phyloP scores from a whole-genome alignment of 805 yeast genomes.

The Monosporozyma aerobia region DNA sequence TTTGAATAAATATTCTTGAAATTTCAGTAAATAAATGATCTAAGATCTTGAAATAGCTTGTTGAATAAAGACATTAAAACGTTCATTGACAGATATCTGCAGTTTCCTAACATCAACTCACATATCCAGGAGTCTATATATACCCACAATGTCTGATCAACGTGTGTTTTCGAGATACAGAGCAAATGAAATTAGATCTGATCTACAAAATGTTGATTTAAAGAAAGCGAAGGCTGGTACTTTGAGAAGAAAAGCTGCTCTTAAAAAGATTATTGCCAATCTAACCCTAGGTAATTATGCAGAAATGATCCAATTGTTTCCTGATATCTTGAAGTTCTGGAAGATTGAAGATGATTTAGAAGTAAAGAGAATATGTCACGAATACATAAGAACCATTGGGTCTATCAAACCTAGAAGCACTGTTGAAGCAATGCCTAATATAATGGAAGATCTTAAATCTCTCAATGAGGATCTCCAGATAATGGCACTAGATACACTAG shows the following conservation, averaged over 20 bases:
- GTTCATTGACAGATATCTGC: background rate
- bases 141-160: constrained; percentile 23
- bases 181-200: constrained; percentile 29
- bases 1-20: background rate
- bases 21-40: background rate
- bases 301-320: constrained; percentile 60
- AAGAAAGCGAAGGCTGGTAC: constrained; percentile 32
- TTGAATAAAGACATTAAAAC: background rate
- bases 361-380: constrained; percentile 60
- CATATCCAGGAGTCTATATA: background rate
- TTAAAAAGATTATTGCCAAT: constrained; percentile 74
- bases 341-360: constrained; percentile 54
- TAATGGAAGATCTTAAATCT: constrained; percentile 45
- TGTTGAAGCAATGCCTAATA: constrained; percentile 43
- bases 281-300: constrained; percentile 64
- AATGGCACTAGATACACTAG: constrained; percentile 54
- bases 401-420: constrained; percentile 49
- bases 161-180: constrained; percentile 24
- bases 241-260: constrained; percentile 36
- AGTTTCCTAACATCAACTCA: background rate
- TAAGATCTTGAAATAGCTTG: background rate
- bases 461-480: constrained; percentile 42
- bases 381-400: constrained; percentile 55
- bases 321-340: constrained; percentile 51
- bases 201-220: constrained; percentile 29